Evolutionary conservation across 83 land plant genomes (phyloP), one percentile per base, ranked within the genome.

Genomic region (Diphasiastrum complanatum): DNA sequence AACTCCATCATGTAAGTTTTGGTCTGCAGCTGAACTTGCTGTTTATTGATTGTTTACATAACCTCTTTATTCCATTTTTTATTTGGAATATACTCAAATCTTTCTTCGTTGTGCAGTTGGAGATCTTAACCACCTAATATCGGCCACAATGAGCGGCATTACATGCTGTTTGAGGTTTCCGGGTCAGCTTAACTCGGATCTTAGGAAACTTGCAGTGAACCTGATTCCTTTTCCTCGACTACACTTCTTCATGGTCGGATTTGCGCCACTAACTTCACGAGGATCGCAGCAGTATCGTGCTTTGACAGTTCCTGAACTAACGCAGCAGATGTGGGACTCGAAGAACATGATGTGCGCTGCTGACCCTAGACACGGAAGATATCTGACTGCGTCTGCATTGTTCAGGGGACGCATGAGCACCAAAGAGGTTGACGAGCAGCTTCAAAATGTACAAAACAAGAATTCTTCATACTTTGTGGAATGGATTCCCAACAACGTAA

Each of bases 341-440:
- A 59, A 59, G 62, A 59, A 59, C 54, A 59, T 59, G 62, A 59
- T 59, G 62, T 59, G 62, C 62, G 62, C 62, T 1, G 62, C 62
- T 0, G 62, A 59, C 1, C 62, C 62, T 2, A 38, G 62, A 0
- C 62, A 59, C 62, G 62, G 62, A 11, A 24, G 62, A 2, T 59
- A 59, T 12, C 0, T 59, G 43, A 59, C 62, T 5, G 62, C 62
- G 0, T 59, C 62, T 0, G 62, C 62, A 8, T 34, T 59, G 62
- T 59, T 59, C 62, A 38, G 62, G 0, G 62, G 62, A 0, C 19
- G 24, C 20, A 59, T 59, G 62, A 19, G 26, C 11, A 59, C 62
- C 26, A 59, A 59, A 45, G 62, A 59, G 62, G 62, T 59, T 11
- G 62, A 59, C 28, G 62, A 59, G 62, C 62, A 59, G 55, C 33